Percentiles rank a stretch among this genome's conserved stretches.
Conservation (phyloP, 108 stramenopile species). For the Pelagomonas calceolata region DNA sequence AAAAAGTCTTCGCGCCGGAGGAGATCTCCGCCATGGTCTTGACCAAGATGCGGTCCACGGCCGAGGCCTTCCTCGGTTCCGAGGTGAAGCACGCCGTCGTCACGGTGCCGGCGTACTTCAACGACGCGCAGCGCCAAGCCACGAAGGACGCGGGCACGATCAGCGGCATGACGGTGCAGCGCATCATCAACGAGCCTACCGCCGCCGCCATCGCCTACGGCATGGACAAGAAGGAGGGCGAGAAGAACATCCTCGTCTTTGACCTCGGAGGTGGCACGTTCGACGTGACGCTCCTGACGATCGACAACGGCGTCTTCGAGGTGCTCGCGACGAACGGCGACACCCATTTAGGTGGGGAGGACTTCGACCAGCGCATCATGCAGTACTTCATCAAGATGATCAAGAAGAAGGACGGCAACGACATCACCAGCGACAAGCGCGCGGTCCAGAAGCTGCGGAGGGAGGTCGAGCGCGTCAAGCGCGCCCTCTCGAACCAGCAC, state of each 20-base stretch:
- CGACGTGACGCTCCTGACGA: slow-evolving; percentile 87
- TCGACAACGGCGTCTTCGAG: slow-evolving; percentile 85
- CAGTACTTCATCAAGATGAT: slow-evolving; percentile 65
- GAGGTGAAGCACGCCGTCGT: slow-evolving; percentile 74
- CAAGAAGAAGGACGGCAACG: slow-evolving; percentile 39
- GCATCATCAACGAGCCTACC: slow-evolving; percentile 97
- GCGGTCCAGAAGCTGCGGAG: slow-evolving; percentile 70
- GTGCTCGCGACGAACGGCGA: slow-evolving; percentile 74
- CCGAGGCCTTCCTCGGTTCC: slow-evolving; percentile 75
- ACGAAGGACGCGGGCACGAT: slow-evolving; percentile 91
- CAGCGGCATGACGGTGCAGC: slow-evolving; percentile 79
- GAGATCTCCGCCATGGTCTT: slow-evolving; percentile 90
- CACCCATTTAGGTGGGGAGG: slow-evolving; percentile 78
- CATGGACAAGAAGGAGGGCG: slow-evolving; percentile 62
- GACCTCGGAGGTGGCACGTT: slow-evolving; percentile 98
- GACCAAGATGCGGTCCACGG: slow-evolving; percentile 79
- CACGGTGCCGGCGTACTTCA: slow-evolving; percentile 97
- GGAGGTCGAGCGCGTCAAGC: slow-evolving; percentile 80
- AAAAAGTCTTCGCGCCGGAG: slow-evolving; percentile 68
- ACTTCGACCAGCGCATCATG: slow-evolving; percentile 84
- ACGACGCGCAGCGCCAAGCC: slow-evolving; percentile 90
- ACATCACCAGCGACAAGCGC: slow-evolving; percentile 58
- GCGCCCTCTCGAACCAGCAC: slow-evolving; percentile 60
- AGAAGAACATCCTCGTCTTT: slow-evolving; percentile 87
- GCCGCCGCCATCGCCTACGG: slow-evolving; percentile 97